Conservation (phyloP, 2,329 filamentous ascomycete species). For the Acephala macrosclerotiorum region DNA sequence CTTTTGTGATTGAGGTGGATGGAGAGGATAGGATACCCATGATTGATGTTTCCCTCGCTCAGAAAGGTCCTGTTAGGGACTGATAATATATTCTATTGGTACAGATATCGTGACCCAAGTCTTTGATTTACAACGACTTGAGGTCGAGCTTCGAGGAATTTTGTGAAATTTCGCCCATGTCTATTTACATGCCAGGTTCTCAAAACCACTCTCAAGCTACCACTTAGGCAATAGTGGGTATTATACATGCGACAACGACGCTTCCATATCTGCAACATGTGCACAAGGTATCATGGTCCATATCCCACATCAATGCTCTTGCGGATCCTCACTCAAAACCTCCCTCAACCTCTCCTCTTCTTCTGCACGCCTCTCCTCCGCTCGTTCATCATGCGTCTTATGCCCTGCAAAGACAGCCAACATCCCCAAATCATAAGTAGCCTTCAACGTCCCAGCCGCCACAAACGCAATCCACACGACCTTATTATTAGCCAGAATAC, state of each 20-base stretch:
- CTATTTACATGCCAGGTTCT: background rate
- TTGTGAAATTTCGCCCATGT: background rate
- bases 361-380: constrained; percentile 30
- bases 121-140: background rate
- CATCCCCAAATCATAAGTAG: constrained; percentile 65
- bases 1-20: background rate
- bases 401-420: constrained; percentile 55
- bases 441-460: constrained; percentile 68
- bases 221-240: background rate
- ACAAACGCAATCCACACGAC: constrained; percentile 70
- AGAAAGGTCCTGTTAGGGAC: background rate
- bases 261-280: background rate
- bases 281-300: background rate
- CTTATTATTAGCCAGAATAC: constrained; percentile 62
- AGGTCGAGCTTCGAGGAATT: background rate
- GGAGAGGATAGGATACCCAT: background rate
- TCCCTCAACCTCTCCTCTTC: constrained; percentile 34
- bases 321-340: constrained; percentile 23
- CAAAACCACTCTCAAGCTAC: background rate
- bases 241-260: background rate
- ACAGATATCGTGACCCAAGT: background rate
- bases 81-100: background rate
- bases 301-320: constrained; percentile 22
- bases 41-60: background rate
- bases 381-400: constrained; percentile 39